Base-by-base conservation (phyloP, 805 yeast species). In the Wickerhamomyces kurtzmanii region DNA sequence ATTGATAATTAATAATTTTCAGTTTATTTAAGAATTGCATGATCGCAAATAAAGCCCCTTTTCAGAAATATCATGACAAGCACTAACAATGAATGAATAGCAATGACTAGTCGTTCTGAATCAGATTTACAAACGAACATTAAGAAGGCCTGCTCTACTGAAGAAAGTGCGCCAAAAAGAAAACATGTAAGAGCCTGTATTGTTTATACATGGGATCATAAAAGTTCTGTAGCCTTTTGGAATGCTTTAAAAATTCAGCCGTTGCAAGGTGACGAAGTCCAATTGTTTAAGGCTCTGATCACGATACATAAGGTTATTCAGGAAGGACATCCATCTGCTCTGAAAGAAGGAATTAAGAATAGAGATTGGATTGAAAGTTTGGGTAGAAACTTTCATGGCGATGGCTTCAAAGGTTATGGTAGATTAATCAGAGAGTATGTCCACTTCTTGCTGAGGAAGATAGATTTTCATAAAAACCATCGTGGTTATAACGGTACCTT, bases 151-250 rank as follows among this genome's bases (percentile, higher is more conserved):
- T 80, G 93, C 33, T 76, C 79, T 15, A 38, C 69, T 12, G 96
- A 86, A 15, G 96, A 86, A 48, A 68, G 81, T 4, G 94, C 96
- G 1, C 96, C 98, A 2, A 89, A 89, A 54, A 66, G 98, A 42
- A 89, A 89, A 52, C 98, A 89, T 55, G 97, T 89, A 5, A 66
- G 98, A 45, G 85, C 94, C 2, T 85, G 96, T 59, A 87, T 87
- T 34, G 94, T 89, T 21, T 87, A 79, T 54, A 85, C 96, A 1
- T 89, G 96, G 96, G 98, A 91, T 53, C 89, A 84, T 45, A 79
- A 81, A 49, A 74, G 84, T 22, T 75, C 93, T 4, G 66, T 73
- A 32, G 83, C 82, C 8, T 82, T 87, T 44, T 89, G 96, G 89
- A 75, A 81, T 42, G 75, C 78, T 2, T 60, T 89, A 36, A 84